phyloP scores from a whole-genome alignment of 78 protist genomes.

The Planoprotostelium fungivorum region DNA sequence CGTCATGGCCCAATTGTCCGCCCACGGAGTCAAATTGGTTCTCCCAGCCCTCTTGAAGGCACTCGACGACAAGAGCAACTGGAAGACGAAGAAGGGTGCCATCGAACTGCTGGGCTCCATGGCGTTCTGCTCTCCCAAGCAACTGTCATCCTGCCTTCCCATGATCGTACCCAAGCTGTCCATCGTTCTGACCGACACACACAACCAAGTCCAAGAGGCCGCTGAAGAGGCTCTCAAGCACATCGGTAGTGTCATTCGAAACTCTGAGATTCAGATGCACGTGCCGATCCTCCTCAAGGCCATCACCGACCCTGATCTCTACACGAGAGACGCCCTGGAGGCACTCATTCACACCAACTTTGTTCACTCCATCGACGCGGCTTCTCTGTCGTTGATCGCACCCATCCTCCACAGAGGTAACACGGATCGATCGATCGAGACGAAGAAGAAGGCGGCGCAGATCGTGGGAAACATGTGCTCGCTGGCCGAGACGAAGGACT shows the following conservation, averaged over 20 bases:
- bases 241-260: conserved; percentile 87
- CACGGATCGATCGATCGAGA: conserved; percentile 62
- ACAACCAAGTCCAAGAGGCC: conserved; percentile 79
- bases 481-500: conserved; percentile 70
- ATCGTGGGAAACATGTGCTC: conserved; percentile 68
- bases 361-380: conserved; percentile 89
- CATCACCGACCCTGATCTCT: conserved; percentile 65
- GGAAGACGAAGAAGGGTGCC: conserved; percentile 86
- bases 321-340: conserved; percentile 60
- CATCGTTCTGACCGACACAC: conserved; percentile 75
- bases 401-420: conserved; percentile 90
- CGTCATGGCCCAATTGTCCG: conserved; percentile 70
- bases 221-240: conserved; percentile 81
- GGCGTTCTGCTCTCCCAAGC: conserved; percentile 92
- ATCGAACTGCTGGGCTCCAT: conserved; percentile 84
- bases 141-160: conserved; percentile 85
- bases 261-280: conserved; percentile 88
- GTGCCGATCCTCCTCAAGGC: conserved; percentile 75
- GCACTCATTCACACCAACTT: conserved; percentile 81
- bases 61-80: conserved; percentile 66
- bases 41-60: conserved; percentile 77
- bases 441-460: conserved; percentile 72
- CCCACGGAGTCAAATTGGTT: conserved; percentile 88
- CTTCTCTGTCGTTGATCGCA: conserved; percentile 91
- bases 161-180: conserved; percentile 82